Evolutionary conservation across 2,329 filamentous ascomycete genomes (phyloP), one percentile per base, ranked within the genome.

Genomic region (Trichoderma koningii): DNA sequence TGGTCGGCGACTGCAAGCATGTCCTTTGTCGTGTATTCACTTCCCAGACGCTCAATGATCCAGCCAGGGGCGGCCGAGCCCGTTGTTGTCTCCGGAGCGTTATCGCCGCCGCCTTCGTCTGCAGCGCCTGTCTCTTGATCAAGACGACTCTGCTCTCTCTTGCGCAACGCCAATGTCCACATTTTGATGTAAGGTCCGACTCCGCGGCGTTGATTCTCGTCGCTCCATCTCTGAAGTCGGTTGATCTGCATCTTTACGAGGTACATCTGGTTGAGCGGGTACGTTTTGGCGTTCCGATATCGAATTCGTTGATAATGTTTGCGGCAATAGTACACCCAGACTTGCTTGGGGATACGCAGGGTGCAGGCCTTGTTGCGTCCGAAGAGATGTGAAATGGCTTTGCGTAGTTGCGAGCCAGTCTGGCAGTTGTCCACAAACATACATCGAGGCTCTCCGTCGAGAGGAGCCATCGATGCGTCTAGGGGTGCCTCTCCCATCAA

Each of bases 341-440:
- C 84, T 23, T 85, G 76, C 6, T 84, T 78, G 0, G 89, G 89
- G 55, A 95, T 91, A 51, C 82, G 81, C 41, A 88, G 83, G 0
- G 91, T 95, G 71, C 87, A 89, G 7, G 85, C 81, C 77, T 95
- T 95, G 80, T 95, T 95, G 44, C 92, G 86, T 23, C 91, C 91
- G 70, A 94, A 94, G 63, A 93, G 85, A 72, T 95, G 90, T 0
- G 89, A 92, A 66, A 94, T 89, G 5, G 89, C 87, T 76, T 94
- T 94, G 55, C 91, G 86, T 26, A 83, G 83, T 63, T 85, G 82
- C 5, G 85, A 87, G 4, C 81, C 82, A 0, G 85, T 88, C 52
- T 84, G 81, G 71, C 87, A 89, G 66, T 84, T 79, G 1, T 79
- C 74, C 17, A 83, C 81, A 68, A 83, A 87, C 78, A 86, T 83